phyloP scores from a whole-genome alignment of 495 filamentous ascomycete species.

The Physcia stellaris region DNA sequence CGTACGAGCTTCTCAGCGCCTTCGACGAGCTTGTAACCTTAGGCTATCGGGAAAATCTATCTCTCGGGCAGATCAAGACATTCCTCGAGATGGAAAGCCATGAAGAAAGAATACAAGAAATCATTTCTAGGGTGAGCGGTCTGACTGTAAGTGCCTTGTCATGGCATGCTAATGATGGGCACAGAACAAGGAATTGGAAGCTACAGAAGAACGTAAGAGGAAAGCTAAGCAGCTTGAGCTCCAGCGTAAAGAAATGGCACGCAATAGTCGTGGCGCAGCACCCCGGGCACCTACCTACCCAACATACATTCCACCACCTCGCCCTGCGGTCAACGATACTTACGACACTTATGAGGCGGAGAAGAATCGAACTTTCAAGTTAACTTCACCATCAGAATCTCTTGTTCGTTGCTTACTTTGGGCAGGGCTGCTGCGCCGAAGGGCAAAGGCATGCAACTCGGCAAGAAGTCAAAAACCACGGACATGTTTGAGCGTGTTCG shows the following conservation, averaged over 20 bases:
- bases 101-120: slow-evolving; percentile 95
- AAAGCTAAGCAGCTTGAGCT: slow-evolving; percentile 97
- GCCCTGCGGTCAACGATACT: slow-evolving; percentile 58
- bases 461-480: slow-evolving; percentile 92
- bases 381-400: slow-evolving; percentile 16
- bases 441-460: slow-evolving; percentile 96
- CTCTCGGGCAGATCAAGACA: slow-evolving; percentile 90
- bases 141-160: no score
- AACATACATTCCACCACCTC: slow-evolving; percentile 71
- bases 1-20: slow-evolving; percentile 86
- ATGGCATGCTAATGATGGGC: slow-evolving; percentile 13
- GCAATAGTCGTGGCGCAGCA: slow-evolving; percentile 38
- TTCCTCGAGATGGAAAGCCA: slow-evolving; percentile 99
- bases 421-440: slow-evolving; percentile 52
- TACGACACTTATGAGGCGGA: slow-evolving; percentile 92
- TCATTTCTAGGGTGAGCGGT: slow-evolving; percentile 71
- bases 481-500: slow-evolving; percentile 95
- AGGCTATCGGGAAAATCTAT: slow-evolving; percentile 91
- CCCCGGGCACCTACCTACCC: slow-evolving; percentile 71
- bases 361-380: slow-evolving; percentile 84
- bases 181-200: slow-evolving; percentile 96
- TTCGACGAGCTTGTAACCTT: slow-evolving; percentile 94
- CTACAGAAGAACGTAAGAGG: slow-evolving; percentile 90
- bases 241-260: slow-evolving; percentile 84
- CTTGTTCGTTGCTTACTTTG: slow-evolving; percentile 7